These are phyloP conservation scores for Globisporangium perplexum DNA, from an alignment of 352 stramenopile genomes.

Conservation along the genomic window DNA sequence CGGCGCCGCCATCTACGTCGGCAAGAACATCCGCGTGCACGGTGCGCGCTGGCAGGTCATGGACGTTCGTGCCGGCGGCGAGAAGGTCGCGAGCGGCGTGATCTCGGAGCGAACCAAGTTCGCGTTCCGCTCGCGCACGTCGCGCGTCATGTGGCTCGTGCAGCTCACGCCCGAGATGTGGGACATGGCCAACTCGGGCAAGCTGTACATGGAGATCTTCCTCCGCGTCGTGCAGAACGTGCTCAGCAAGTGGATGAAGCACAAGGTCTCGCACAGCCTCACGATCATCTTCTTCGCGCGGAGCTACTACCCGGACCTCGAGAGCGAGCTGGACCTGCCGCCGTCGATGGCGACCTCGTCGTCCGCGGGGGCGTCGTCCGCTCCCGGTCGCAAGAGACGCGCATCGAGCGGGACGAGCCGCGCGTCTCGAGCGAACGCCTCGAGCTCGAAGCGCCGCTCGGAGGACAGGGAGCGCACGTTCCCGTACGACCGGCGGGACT, in stretches of 20 bases:
- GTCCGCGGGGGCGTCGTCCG: neutral
- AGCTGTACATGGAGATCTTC: slow-evolving; percentile 90
- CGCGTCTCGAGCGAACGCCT: neutral
- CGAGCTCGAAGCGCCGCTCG: slow-evolving; percentile 10
- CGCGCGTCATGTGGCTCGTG: slow-evolving; percentile 97
- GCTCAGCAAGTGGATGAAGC: slow-evolving; percentile 87
- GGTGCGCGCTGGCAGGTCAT: slow-evolving; percentile 83
- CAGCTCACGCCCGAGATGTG: slow-evolving; percentile 95
- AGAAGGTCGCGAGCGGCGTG: slow-evolving; percentile 90
- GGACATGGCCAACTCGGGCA: slow-evolving; percentile 87
- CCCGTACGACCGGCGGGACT: slow-evolving; percentile 52
- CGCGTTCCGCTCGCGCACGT: slow-evolving; percentile 92
- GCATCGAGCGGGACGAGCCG: slow-evolving; percentile 9
- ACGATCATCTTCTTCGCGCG: slow-evolving; percentile 91
- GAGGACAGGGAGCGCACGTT: slow-evolving; percentile 50
- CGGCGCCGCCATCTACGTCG: slow-evolving; percentile 66
- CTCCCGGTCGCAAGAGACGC: slow-evolving; percentile 3
- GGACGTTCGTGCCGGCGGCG: slow-evolving; percentile 81
- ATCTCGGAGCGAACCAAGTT: slow-evolving; percentile 96
- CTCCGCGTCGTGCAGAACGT: slow-evolving; percentile 76
- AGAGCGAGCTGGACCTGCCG: slow-evolving; percentile 31
- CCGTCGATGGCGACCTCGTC: neutral
- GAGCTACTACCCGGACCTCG: slow-evolving; percentile 83
- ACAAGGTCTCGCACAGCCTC: slow-evolving; percentile 89
- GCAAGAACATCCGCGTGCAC: slow-evolving; percentile 72